phyloP scores from a whole-genome alignment of 352 stramenopile genomes.

The Pythium utonaiense region DNA sequence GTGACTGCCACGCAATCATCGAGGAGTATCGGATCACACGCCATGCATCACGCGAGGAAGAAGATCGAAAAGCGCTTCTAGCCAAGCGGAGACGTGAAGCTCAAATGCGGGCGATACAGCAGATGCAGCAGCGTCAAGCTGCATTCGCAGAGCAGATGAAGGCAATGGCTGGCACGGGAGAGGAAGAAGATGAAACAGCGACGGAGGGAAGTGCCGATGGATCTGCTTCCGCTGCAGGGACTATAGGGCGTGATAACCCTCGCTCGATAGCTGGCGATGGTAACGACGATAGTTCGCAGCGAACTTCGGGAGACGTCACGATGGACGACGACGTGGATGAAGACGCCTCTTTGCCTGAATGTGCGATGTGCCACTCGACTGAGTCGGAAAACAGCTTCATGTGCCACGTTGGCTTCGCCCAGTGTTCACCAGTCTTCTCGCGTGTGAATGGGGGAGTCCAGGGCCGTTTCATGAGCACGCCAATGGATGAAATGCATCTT shows the following conservation, averaged over 20 bases:
- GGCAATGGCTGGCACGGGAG: slow-evolving; percentile 41
- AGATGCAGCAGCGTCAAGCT: slow-evolving; percentile 80
- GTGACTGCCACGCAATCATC: slow-evolving; percentile 38
- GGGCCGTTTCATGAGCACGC: slow-evolving; percentile 56
- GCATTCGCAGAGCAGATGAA: slow-evolving; percentile 80
- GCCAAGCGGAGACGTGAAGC: slow-evolving; percentile 62
- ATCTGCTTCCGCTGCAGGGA: neutral
- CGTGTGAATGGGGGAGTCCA: slow-evolving; percentile 58
- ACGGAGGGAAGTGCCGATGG: slow-evolving; percentile 31
- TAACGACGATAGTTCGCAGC: slow-evolving; percentile 27
- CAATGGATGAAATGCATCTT: slow-evolving; percentile 85
- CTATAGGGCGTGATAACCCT: neutral
- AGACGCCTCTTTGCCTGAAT: slow-evolving; percentile 43
- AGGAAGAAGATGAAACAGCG: slow-evolving; percentile 36
- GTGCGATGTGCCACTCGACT: slow-evolving; percentile 84
- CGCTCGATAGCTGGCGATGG: slow-evolving; percentile 26
- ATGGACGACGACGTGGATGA: slow-evolving; percentile 40
- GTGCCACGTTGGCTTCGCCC: slow-evolving; percentile 84
- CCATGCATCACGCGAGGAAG: slow-evolving; percentile 61
- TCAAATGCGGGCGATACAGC: slow-evolving; percentile 67
- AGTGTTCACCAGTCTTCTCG: slow-evolving; percentile 73
- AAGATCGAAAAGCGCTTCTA: slow-evolving; percentile 59
- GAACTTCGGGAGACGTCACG: slow-evolving; percentile 28
- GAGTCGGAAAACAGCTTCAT: slow-evolving; percentile 78
- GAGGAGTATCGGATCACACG: slow-evolving; percentile 58